Evolutionary conservation across 352 stramenopile genomes (phyloP), one percentile per base, ranked within the genome.

Genomic region (Phytophthora podocarpi): DNA sequence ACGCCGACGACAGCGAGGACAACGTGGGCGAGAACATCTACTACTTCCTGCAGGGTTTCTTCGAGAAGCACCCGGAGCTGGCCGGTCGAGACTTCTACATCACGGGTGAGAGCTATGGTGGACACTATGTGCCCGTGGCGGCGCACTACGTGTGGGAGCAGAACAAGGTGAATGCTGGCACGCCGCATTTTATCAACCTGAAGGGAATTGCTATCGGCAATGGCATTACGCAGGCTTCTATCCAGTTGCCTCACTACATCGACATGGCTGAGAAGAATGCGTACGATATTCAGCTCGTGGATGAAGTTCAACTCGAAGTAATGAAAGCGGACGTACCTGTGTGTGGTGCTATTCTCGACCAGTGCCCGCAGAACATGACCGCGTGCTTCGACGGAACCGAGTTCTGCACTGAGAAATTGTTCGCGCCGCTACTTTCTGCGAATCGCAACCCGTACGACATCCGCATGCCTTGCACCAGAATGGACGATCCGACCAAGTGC

Each of bases 11-110:
- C 12, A 73, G 58, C 30, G 81, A 90, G 34, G 56, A 74, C 32
- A 56, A 85, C 35, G 80, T 90, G 27, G 80, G 77, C 8, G 76
- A 81, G 26, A 89, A 90, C 61, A 84, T 90, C 27, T 90, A 76
- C 65, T 76, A 72, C 39, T 92, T 90, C 56, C 42, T 92, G 13
- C 78, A 89, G 20, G 72, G 74, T 35, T 90, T 87, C 66, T 63
- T 91, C 26, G 53, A 72, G 15, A 74, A 85, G 37, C 82, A 89
- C 57, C 81, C 80, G 15, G 68, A 84, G 55, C 68, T 93, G n/a
- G 27, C 64, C 2, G 71, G 61, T 23, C 76, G 76, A 3, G 69
- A 80, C 21, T 83, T 91, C 30, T 93, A 82, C 72, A 74, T 90
- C 40, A 83, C 80, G 12, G 83, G 83, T 15, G 81, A 92, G 65